phyloP scores from a whole-genome alignment of 1,284 basidiomycete species.

The Ustilago shanxiensis region DNA sequence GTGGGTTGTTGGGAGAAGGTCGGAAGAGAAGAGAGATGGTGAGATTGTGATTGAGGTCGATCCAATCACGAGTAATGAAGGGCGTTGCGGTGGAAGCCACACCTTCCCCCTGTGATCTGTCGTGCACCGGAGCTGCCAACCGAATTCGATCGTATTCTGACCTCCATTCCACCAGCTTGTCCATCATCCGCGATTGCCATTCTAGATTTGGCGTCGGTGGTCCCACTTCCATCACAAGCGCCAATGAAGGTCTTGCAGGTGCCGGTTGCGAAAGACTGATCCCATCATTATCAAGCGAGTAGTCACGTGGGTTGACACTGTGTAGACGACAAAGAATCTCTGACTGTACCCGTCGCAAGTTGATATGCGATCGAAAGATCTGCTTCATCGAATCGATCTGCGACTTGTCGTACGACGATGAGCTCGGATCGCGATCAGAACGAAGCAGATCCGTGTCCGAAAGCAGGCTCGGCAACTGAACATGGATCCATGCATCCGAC shows the following conservation, averaged over 20 bases:
- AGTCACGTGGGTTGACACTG: conserved; percentile 53
- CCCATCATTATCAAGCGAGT: conserved; percentile 45
- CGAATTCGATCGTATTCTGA: conserved; percentile 29
- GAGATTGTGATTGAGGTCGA: conserved; percentile 49
- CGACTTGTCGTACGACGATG: not conserved
- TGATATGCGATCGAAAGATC: conserved; percentile 42
- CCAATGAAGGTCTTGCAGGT: conserved; percentile 22
- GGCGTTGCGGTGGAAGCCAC: conserved; percentile 38
- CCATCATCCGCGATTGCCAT: conserved; percentile 51
- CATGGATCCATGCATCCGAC: conserved; percentile 52
- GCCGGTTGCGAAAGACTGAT: conserved; percentile 33
- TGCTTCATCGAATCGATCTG: conserved; percentile 35
- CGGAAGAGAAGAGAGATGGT: conserved; percentile 44
- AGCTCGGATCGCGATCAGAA: conserved; percentile 10
- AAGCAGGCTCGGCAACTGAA: conserved; percentile 41
- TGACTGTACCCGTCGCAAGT: conserved; percentile 45
- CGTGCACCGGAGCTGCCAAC: conserved; percentile 1
- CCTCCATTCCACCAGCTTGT: conserved; percentile 44
- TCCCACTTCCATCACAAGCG: conserved; percentile 47
- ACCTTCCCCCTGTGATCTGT: conserved; percentile 15
- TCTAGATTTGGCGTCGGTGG: conserved; percentile 51
- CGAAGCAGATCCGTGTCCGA: conserved; percentile 33
- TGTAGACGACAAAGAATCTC: conserved; percentile 50
- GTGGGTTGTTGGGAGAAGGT: conserved; percentile 47
- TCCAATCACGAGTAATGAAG: conserved; percentile 48